Evolutionary conservation across 306 rosid species (phyloP).

Genomic region (Vicia sativa): DNA sequence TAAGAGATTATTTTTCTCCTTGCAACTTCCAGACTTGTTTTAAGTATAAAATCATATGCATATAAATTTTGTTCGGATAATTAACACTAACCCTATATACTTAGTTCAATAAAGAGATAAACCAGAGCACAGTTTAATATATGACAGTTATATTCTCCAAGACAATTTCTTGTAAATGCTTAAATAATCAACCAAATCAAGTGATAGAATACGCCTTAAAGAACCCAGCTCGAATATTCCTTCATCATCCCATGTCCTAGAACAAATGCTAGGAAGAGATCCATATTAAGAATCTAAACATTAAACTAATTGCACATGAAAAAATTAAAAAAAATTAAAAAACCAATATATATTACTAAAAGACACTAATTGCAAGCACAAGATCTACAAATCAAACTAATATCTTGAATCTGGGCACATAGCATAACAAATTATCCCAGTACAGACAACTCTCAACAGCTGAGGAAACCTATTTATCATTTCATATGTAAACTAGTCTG

Average conservation of each 20-base stretch:
- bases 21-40: not conserved
- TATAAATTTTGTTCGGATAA: not conserved
- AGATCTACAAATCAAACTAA: not conserved
- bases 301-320: slow-evolving; percentile 9
- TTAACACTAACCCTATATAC: slow-evolving; percentile 5
- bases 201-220: slow-evolving; percentile 11
- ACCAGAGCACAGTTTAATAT: slow-evolving; percentile 13
- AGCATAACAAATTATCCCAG: not conserved
- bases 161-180: not conserved
- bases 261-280: slow-evolving; percentile 22
- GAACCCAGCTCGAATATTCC: slow-evolving; percentile 1
- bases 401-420: slow-evolving; percentile 1
- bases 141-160: slow-evolving; percentile 23
- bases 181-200: slow-evolving; percentile 27
- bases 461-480: slow-evolving; percentile 5
- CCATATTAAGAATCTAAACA: slow-evolving; percentile 22
- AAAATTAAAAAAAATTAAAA: too few species aligned
- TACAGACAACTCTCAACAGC: not conserved
- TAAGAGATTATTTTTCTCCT: slow-evolving; percentile 19
- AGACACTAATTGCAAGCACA: too few species aligned
- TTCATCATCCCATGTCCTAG: not conserved
- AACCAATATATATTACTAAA: too few species aligned
- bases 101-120: slow-evolving; percentile 17
- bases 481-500: slow-evolving; percentile 1
- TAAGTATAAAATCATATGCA: slow-evolving; percentile 3